Evolutionary conservation across 2,329 filamentous ascomycete species (phyloP).

Genomic region (Aspergillus arachidicola): DNA sequence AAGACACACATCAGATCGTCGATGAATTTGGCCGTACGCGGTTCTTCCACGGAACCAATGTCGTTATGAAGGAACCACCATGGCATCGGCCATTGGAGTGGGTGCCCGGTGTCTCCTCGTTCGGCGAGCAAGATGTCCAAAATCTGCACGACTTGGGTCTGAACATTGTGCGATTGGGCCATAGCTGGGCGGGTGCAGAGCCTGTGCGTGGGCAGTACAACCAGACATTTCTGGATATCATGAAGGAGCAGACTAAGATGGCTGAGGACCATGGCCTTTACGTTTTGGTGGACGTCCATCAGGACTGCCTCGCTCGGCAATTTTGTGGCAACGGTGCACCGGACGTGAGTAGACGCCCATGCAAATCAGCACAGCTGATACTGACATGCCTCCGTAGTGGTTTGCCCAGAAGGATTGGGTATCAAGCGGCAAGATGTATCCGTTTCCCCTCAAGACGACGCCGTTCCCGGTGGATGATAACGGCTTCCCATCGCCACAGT

Average conservation of each 20-base stretch:
- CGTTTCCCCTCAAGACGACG: conserved; percentile 14
- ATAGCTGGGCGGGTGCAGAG: conserved; percentile 17
- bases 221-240: conserved; percentile 19
- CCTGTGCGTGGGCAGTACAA: conserved; percentile 16
- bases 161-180: conserved; percentile 15
- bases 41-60: conserved; percentile 22
- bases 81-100: conserved; percentile 19
- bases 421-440: conserved; percentile 14
- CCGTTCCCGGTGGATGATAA: conserved; percentile 11
- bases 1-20: conserved; percentile 17
- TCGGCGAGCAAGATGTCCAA: conserved; percentile 17
- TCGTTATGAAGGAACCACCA: conserved; percentile 20
- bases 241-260: conserved; percentile 18
- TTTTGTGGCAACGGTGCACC: conserved; percentile 16
- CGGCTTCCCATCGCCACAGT: conserved; percentile 14
- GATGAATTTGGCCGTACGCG: conserved; percentile 18
- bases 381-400: conserved; percentile 12
- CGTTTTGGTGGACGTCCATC: conserved; percentile 18
- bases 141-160: conserved; percentile 17
- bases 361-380: neutral
- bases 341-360: conserved; percentile 12
- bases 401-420: conserved; percentile 17
- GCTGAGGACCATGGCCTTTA: conserved; percentile 18
- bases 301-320: conserved; percentile 13
- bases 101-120: conserved; percentile 18